A percentile compares a stretch with the other conserved stretches of the same genome.
phyloP scores from a whole-genome alignment of 257 asterid genomes.

The Linaria vulgaris region DNA sequence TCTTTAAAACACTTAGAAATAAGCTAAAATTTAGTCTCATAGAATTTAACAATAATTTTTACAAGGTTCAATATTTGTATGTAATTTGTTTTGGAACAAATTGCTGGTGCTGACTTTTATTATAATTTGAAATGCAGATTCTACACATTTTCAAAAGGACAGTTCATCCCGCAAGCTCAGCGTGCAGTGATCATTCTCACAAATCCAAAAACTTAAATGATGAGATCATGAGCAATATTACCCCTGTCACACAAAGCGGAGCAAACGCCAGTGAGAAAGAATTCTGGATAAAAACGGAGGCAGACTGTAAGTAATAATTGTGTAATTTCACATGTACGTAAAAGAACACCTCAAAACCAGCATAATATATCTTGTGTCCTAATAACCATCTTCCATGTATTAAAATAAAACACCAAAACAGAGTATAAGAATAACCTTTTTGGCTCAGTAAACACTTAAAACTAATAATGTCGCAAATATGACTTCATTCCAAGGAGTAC shows the following conservation, averaged over 20 bases:
- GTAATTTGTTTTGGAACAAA: neutral
- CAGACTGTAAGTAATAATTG: constrained; percentile 90
- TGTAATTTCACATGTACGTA: too few species aligned
- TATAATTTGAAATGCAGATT: constrained; percentile 51
- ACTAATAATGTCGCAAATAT: neutral
- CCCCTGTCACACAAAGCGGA: constrained; percentile 9
- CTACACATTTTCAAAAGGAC: constrained; percentile 82
- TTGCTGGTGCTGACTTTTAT: neutral
- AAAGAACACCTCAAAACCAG: too few species aligned
- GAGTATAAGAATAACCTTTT: too few species aligned
- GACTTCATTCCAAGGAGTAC: neutral
- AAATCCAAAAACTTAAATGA: constrained; percentile 39
- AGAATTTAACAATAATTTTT: too few species aligned
- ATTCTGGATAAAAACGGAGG: constrained; percentile 85
- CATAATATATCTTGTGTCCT: too few species aligned
- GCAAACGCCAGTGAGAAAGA: constrained; percentile 46
- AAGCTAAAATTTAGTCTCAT: too few species aligned
- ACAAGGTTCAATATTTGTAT: too few species aligned
- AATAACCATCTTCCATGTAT: too few species aligned
- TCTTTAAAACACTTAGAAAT: too few species aligned
- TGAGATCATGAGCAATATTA: constrained; percentile 37
- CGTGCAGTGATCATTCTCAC: constrained; percentile 24
- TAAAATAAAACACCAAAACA: too few species aligned
- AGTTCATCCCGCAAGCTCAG: constrained; percentile 79
- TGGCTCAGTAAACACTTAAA: too few species aligned